Base-by-base conservation (phyloP, 345 rosid genomes). In the Jatropha curcas region DNA sequence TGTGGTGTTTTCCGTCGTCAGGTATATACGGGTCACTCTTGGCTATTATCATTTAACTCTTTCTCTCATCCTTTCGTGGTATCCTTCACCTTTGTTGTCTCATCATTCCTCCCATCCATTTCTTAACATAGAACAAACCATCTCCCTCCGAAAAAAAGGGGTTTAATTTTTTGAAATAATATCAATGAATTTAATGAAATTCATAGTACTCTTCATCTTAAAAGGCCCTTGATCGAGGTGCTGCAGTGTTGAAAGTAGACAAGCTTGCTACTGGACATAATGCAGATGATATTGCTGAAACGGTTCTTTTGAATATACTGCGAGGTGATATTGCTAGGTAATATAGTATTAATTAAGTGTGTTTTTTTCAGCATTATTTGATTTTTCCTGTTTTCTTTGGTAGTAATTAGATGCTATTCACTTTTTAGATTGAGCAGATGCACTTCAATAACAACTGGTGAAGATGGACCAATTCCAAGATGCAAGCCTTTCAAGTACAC, bases 261-360 rank as follows among this genome's bases (percentile, higher is more conserved):
- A 94, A 89, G 82, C 67, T 94, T 71, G 96, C 83, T 24, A 92
- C 98, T 30, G 98, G 98, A 55, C 98, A 94, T 75, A 94, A 94
- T 74, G 97, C 94, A 11, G 98, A 94, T 86, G 98, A 94, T 84
- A 90, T 94, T 72, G 98, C 98, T 4, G 98, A 94, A 84, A 94
- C 97, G 8, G 89, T 94, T 76, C 88, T 94, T 59, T 75, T 94
- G 76, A 94, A 94, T 80, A 89, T 94, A 76, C 77, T 94, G 75
- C 84, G 94, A 60, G 98, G 98, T 39, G 98, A 94, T 82, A 88
- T 94, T 76, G 97, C 98, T 35, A 83, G 98, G 98, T 94, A 84
- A 58, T 64, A 30, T 17, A 41, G 16, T 68, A 41, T 28, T 35
- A 45, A 70, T 39, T 17, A 9, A 17, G 27, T 62, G 17, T 64